Conservation (phyloP, 1,139 yeast genomes). For the Blastobotrys malaysiensis region DNA sequence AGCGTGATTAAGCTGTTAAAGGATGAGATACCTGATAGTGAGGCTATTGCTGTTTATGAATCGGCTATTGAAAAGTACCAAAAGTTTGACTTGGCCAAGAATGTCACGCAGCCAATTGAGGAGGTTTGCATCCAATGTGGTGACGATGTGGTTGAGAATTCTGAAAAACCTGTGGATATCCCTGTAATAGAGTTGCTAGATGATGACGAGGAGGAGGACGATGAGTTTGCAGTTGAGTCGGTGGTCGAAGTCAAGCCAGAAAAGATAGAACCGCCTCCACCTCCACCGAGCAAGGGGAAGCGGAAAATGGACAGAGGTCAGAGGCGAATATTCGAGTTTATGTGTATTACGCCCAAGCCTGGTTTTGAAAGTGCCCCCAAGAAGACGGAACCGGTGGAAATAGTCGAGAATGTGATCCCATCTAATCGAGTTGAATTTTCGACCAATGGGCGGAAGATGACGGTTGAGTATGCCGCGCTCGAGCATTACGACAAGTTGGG, state of each 20-base stretch:
- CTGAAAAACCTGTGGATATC: neutral
- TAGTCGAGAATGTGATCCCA: neutral
- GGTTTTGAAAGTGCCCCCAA: neutral
- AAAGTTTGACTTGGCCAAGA: neutral
- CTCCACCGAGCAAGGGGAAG: slow-evolving; percentile 4
- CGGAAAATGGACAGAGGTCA: neutral
- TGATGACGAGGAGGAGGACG: neutral
- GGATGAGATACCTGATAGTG: neutral
- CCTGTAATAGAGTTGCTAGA: neutral
- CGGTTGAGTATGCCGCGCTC: slow-evolving; percentile 35
- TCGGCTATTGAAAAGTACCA: neutral
- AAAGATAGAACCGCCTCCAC: neutral
- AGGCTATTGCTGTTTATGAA: neutral
- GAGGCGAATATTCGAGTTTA: neutral
- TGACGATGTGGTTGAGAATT: neutral
- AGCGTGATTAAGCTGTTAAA: neutral
- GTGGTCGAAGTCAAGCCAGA: neutral
- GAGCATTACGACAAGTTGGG: slow-evolving; percentile 28
- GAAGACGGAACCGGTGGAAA: neutral
- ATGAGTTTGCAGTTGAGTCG: neutral
- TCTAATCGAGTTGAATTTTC: neutral
- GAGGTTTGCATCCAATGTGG: neutral
- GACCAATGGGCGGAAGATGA: slow-evolving; percentile 7
- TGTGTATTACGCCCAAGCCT: neutral
- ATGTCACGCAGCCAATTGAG: neutral